Conservation (phyloP, 2,329 filamentous ascomycete genomes). For the Cladosporium colombiae region DNA sequence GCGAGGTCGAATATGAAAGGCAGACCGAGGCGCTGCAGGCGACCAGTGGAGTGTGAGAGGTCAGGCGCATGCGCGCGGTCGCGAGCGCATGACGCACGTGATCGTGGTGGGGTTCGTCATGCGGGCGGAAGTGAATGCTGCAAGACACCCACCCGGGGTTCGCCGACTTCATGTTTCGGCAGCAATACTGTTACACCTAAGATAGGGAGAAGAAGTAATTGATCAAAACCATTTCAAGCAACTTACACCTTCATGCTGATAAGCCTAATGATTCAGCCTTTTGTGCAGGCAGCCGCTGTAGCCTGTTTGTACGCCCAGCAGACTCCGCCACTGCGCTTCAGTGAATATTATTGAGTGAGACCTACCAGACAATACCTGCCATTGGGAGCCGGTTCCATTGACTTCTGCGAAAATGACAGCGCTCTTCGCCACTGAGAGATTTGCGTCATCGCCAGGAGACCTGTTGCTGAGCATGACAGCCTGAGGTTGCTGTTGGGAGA, state of each 20-base stretch:
- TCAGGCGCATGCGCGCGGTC: neutral
- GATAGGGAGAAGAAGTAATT: neutral
- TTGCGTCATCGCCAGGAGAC: neutral
- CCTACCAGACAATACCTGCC: neutral
- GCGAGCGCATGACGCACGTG: conserved; percentile 3
- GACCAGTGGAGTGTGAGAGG: neutral
- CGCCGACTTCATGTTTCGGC: neutral
- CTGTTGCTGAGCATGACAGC: neutral
- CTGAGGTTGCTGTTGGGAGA: neutral
- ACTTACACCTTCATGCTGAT: neutral
- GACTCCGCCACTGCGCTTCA: neutral
- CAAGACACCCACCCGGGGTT: neutral
- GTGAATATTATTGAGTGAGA: neutral
- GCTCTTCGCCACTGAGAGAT: neutral
- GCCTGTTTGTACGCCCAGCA: conserved; percentile 1
- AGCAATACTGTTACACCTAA: neutral
- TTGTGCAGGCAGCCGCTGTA: conserved; percentile 9
- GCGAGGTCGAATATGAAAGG: neutral
- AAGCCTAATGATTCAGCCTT: neutral
- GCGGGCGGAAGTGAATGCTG: conserved; percentile 12
- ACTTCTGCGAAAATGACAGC: neutral
- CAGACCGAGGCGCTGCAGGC: neutral
- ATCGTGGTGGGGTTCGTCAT: neutral
- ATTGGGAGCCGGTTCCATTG: neutral
- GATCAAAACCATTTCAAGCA: neutral